A percentile compares a stretch with the other conserved stretches of the same genome.
Evolutionary conservation across 306 rosid species (phyloP).

Genomic region (Acacia crassicarpa): DNA sequence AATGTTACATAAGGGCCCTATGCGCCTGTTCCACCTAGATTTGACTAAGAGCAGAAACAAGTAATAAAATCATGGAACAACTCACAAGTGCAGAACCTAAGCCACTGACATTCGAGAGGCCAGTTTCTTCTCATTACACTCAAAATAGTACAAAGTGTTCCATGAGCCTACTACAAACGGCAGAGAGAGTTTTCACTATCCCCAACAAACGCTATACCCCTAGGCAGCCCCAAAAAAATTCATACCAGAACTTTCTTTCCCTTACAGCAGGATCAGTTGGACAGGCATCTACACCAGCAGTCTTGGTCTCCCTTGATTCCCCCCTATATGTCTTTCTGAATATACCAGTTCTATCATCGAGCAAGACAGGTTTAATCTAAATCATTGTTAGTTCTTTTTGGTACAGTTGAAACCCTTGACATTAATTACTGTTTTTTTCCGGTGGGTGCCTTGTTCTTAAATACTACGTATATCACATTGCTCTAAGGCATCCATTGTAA

Average conservation of each 20-base stretch:
- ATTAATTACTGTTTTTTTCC: background rate
- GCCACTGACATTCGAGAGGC: background rate
- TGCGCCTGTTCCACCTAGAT: background rate
- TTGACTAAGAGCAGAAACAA: background rate
- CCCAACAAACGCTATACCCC: background rate
- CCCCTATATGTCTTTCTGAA: background rate
- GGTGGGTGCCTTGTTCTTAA: background rate
- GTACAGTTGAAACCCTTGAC: conserved; percentile 11
- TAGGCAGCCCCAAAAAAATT: background rate
- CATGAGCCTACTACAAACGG: background rate
- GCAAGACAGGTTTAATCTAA: conserved; percentile 8
- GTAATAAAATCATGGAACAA: background rate
- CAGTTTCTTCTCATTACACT: background rate
- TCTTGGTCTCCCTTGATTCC: background rate
- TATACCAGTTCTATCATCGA: background rate
- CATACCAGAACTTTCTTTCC: background rate
- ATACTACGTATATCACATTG: background rate
- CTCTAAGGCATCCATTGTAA: background rate
- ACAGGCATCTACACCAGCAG: background rate
- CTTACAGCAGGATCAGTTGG: background rate
- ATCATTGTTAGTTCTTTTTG: background rate
- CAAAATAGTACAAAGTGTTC: too few species aligned
- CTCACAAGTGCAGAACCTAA: background rate
- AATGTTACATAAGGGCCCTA: background rate
- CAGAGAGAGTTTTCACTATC: background rate